Conservation (phyloP, 805 yeast genomes). For the Candida sphagnicola region DNA sequence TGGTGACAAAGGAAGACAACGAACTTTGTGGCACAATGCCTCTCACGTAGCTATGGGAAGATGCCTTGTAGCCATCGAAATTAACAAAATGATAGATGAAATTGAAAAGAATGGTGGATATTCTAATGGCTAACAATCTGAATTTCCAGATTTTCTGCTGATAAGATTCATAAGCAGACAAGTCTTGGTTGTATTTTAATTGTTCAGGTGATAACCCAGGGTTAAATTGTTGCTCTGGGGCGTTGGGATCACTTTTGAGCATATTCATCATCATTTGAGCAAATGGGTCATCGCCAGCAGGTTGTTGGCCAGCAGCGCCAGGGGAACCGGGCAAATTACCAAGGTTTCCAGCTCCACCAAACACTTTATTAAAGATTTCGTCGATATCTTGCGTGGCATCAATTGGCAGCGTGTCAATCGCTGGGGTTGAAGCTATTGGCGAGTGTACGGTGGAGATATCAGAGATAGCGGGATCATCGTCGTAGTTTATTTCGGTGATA, state of each 20-base stretch:
- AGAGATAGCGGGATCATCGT: slow-evolving; percentile 38
- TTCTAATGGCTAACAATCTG: slow-evolving; percentile 29
- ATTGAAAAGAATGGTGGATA: slow-evolving; percentile 20
- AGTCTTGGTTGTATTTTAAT: slow-evolving; percentile 23
- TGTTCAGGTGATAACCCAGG: slow-evolving; percentile 9
- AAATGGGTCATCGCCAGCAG: slow-evolving; percentile 20
- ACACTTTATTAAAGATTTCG: slow-evolving; percentile 27
- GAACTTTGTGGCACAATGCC: slow-evolving; percentile 12
- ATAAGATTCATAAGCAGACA: slow-evolving; percentile 26
- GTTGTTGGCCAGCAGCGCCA: slow-evolving; percentile 3
- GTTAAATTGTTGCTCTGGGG: background rate
- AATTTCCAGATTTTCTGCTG: slow-evolving; percentile 30
- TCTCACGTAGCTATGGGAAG: slow-evolving; percentile 27
- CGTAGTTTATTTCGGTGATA: slow-evolving; percentile 13
- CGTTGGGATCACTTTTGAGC: slow-evolving; percentile 4
- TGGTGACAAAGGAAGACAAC: slow-evolving; percentile 18
- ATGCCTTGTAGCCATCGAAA: slow-evolving; percentile 16
- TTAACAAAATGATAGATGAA: slow-evolving; percentile 31
- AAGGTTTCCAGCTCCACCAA: slow-evolving; percentile 16
- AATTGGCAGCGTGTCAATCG: slow-evolving; percentile 8
- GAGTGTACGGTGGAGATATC: slow-evolving; percentile 25
- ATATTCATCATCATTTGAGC: slow-evolving; percentile 31
- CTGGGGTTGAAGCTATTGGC: background rate
- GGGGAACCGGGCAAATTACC: slow-evolving; percentile 1
- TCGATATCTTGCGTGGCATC: slow-evolving; percentile 26